Percentiles rank a stretch among this genome's conserved stretches.
These are phyloP conservation scores for Xerocomellus chrysenteron DNA, from an alignment of 768 basidiomycete species.

Conservation along the genomic window DNA sequence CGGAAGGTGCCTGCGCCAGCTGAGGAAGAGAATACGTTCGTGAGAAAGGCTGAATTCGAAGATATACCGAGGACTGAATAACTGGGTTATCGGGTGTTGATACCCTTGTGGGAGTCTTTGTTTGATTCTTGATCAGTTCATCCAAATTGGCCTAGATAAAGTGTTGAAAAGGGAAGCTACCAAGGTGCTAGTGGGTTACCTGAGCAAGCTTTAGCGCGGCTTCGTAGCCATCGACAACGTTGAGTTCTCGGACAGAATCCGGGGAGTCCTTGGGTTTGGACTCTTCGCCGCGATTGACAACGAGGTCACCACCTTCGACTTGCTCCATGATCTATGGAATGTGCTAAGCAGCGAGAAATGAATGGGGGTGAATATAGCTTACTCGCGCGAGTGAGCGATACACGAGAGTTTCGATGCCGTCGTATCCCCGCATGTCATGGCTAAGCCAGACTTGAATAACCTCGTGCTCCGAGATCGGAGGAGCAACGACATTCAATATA, in stretches of 20 bases:
- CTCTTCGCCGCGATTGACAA: slow-evolving; percentile 82
- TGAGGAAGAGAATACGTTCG: slow-evolving; percentile 50
- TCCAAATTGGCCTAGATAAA: slow-evolving; percentile 67
- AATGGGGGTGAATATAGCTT: slow-evolving; percentile 21
- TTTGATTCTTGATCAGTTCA: slow-evolving; percentile 68
- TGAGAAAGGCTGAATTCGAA: slow-evolving; percentile 89
- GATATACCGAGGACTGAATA: slow-evolving; percentile 86
- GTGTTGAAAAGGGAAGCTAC: slow-evolving; percentile 1
- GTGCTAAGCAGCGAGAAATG: slow-evolving; percentile 2
- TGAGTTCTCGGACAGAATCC: slow-evolving; percentile 62
- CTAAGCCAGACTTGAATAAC: slow-evolving; percentile 94
- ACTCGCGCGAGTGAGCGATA: slow-evolving; percentile 85
- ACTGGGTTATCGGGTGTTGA: slow-evolving; percentile 54
- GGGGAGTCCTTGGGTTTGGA: slow-evolving; percentile 61
- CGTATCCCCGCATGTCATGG: slow-evolving; percentile 96
- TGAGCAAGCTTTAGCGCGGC: slow-evolving; percentile 83
- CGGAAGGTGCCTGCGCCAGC: slow-evolving; percentile 21
- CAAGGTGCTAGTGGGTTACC: slow-evolving; percentile 40
- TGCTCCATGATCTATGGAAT: slow-evolving; percentile 81
- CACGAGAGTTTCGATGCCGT: slow-evolving; percentile 91
- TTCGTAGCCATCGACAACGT: slow-evolving; percentile 81
- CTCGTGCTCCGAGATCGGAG: slow-evolving; percentile 97
- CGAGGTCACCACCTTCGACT: slow-evolving; percentile 87
- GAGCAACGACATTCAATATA: slow-evolving; percentile 94
- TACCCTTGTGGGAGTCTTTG: slow-evolving; percentile 28